Conservation (phyloP, 345 rosid species). For the Acer yangbiense region DNA sequence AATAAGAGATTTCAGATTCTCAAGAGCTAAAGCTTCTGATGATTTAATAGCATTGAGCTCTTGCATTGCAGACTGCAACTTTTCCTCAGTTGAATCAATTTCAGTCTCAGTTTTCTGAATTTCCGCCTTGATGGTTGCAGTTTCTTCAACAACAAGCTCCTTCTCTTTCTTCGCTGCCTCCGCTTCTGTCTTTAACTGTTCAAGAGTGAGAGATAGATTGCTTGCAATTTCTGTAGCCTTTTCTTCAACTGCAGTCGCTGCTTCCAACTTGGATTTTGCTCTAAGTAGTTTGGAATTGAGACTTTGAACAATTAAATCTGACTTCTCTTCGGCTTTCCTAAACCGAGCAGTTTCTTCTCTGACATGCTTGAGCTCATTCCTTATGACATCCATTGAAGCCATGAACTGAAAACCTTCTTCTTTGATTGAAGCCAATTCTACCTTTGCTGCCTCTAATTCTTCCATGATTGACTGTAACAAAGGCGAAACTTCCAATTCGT, state of each 20-base stretch:
- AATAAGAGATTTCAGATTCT: constrained; percentile 49
- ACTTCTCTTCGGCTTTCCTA: constrained; percentile 48
- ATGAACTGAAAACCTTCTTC: constrained; percentile 66
- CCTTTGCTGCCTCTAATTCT: constrained; percentile 65
- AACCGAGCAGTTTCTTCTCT: constrained; percentile 49
- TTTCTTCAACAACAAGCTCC: constrained; percentile 47
- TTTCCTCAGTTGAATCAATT: constrained; percentile 56
- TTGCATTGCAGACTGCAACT: constrained; percentile 47
- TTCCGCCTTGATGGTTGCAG: constrained; percentile 43
- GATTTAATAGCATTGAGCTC: constrained; percentile 63
- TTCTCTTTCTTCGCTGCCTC: constrained; percentile 67
- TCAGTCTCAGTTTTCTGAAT: constrained; percentile 50
- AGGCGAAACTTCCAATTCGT: constrained; percentile 29
- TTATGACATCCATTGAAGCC: constrained; percentile 62
- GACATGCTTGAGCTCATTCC: constrained; percentile 57
- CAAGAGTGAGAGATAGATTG: constrained; percentile 55
- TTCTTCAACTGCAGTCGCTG: constrained; percentile 52
- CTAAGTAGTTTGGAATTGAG: constrained; percentile 76
- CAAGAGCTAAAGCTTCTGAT: constrained; percentile 61
- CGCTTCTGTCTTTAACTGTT: constrained; percentile 59
- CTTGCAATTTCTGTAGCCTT: constrained; percentile 51
- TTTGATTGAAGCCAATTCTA: constrained; percentile 51
- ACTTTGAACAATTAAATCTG: constrained; percentile 47
- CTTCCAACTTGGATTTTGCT: constrained; percentile 62
- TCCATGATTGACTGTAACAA: constrained; percentile 42